A percentile compares a stretch with the other conserved stretches of the same genome.
Evolutionary conservation across 192 early-diverging fungal species (phyloP).

Genomic region (Gaertneriomyces sp.): DNA sequence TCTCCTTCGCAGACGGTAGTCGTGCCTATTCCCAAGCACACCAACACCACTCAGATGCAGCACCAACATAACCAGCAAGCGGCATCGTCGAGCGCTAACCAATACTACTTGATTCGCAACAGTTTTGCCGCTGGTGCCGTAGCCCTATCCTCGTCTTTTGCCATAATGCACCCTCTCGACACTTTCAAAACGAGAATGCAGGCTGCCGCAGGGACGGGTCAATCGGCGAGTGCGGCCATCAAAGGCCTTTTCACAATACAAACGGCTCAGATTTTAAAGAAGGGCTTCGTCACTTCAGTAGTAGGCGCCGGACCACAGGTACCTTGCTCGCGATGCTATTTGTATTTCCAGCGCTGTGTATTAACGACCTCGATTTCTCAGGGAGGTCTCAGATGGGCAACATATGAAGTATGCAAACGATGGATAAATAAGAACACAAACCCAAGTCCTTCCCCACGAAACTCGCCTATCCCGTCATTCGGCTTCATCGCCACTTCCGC

Average conservation of each 20-base stretch:
- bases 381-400: conserved; percentile 66
- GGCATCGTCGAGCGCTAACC: no score
- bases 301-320: conserved; percentile 69
- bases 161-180: conserved; percentile 74
- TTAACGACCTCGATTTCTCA: conserved; percentile 7
- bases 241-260: conserved; percentile 50
- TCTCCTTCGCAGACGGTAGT: no score
- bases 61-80: no score
- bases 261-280: conserved; percentile 49
- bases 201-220: conserved; percentile 36
- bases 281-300: conserved; percentile 65
- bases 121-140: conserved; percentile 62
- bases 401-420: conserved; percentile 67
- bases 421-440: background rate
- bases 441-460: background rate
- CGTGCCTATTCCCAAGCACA: no score
- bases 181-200: conserved; percentile 72
- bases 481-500: conserved; percentile 62
- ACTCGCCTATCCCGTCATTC: conserved; percentile 24
- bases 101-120: conserved; percentile 23
- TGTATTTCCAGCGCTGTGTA: conserved; percentile 1
- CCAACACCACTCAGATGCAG: no score
- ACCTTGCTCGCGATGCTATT: conserved; percentile 10
- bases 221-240: conserved; percentile 26
- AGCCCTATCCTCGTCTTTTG: conserved; percentile 64